Base-by-base conservation (phyloP, 169 alveolate genomes). In the Pseudocohnilembus persalinus region DNA sequence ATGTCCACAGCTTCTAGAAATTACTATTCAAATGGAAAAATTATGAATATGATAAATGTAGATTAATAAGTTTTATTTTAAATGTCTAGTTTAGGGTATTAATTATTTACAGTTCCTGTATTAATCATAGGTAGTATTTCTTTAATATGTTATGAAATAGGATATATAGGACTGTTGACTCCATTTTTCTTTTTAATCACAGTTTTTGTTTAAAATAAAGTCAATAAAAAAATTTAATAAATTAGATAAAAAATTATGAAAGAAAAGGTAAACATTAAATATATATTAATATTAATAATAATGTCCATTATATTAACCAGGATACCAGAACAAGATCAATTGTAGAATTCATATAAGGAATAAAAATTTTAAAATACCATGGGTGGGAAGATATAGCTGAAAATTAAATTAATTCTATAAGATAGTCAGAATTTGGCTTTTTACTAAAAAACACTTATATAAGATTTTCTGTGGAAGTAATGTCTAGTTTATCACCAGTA, bases 361-460 rank as follows among this genome's bases (percentile, higher is more conserved):
- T 88, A 20, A 83, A 83, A 31, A 32, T 84, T 25, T 49, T 88
- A 1, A 88, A 88, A 31, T 72, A 84, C 30, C 84, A 88, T 81
- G 90, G 81, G 0, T 88, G 92, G 89, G 92, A 88, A 74, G 63
- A 81, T 1, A 79, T 83, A 30, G 86, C 87, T 34, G 16, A 28
- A 26, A 81, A 78, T 29, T 65, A 35, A 27, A 84, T 92, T 25
- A 30, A 76, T 6, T 34, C 74, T 26, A 63, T 78, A 15, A 86
- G 95, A 31, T 81, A 73, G 72, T 31, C 83, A n/a, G 92, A 92
- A 82, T 64, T 76, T 6, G 77, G 74, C 72, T 30, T 34, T 28
- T 68, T 65, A n/a, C 16, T 80, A 27, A 74, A 20, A 1, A 29
- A 74, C 15, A 29, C 49, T 29, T 76, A 29, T 63, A n/a, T 77